Evolutionary conservation across 192 early-diverging fungal genomes (phyloP), one percentile per base, ranked within the genome.

Genomic region (Paraglomus occultum): DNA sequence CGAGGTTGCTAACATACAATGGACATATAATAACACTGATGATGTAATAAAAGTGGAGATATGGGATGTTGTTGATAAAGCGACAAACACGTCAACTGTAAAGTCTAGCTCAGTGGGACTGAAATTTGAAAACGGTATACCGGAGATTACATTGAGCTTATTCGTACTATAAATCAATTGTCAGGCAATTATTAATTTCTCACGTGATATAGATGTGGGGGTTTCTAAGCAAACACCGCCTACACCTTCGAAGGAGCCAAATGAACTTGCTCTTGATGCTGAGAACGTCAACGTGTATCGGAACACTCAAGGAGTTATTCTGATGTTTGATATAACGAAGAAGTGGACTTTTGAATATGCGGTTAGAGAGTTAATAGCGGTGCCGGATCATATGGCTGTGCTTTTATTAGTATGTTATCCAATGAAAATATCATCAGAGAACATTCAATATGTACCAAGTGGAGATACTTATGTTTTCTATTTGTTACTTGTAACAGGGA

Each of bases 261-360:
- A 79, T 59, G 71, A 72, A 8, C 55, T 79, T 47, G 44, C 80
- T 3, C 48, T 87, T 1, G 86, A 87, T 64, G 86, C 86, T 8
- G 78, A 76, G 1, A 87, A 80, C 1, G 79, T 87, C 15, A 78
- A 87, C 72, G 86, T 87, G 12, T 87, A 87, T 64, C 63, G 86
- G 7, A 84, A 87, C 61, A 79, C 78, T 2, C 79, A 87, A 20
- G 82, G 77, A 4, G 80, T 81, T 1, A 75, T 87, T 15, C 73
- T 85, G 44, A 17, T 86, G 49, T 87, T 86, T 71, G 86, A 87
- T 66, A 62, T 84, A 17, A 81, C 84, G 12, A 87, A 87, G 59
- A 75, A 71, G 43, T 87, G 86, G 86, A 87, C 86, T 1, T 83
- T 85, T 71, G 83, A 87, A 22, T 87, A 86, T 66, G 81, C 76